Evolutionary conservation across 352 stramenopile species (phyloP).

Genomic region (Phytophthora syringae): DNA sequence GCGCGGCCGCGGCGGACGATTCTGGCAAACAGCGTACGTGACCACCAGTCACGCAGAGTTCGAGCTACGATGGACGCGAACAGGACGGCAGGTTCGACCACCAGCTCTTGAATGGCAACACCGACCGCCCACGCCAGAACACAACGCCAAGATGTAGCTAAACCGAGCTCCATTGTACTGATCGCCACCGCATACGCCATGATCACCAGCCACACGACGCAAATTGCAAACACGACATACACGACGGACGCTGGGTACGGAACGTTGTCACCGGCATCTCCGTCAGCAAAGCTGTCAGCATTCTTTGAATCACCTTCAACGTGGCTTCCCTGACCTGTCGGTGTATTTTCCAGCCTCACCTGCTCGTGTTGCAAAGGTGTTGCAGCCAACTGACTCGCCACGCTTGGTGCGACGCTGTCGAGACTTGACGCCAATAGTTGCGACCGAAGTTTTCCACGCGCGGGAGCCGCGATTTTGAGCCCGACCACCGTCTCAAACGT

Average conservation of each 20-base stretch:
- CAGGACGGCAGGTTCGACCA: slow-evolving; percentile 63
- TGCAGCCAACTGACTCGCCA: slow-evolving; percentile 53
- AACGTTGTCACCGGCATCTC: slow-evolving; percentile 36
- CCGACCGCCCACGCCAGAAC: slow-evolving; percentile 58
- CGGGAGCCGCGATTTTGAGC: slow-evolving; percentile 72
- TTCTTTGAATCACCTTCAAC: neutral
- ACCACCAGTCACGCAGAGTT: slow-evolving; percentile 71
- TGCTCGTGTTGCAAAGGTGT: slow-evolving; percentile 27
- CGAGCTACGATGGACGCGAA: slow-evolving; percentile 55
- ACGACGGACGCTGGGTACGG: slow-evolving; percentile 77
- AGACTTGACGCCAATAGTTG: slow-evolving; percentile 64
- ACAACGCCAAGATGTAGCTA: slow-evolving; percentile 57
- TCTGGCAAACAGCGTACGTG: slow-evolving; percentile 42
- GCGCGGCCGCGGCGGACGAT: slow-evolving; percentile 53
- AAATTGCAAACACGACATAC: slow-evolving; percentile 55
- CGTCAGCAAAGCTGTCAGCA: neutral
- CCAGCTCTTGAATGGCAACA: slow-evolving; percentile 46
- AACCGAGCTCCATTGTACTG: slow-evolving; percentile 54
- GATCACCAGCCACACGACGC: slow-evolving; percentile 43
- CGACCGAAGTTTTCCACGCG: slow-evolving; percentile 70
- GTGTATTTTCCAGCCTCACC: slow-evolving; percentile 4
- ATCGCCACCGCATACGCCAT: slow-evolving; percentile 55
- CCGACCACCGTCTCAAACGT: slow-evolving; percentile 78
- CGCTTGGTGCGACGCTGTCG: slow-evolving; percentile 54
- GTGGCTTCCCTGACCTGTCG: neutral